Evolutionary conservation across 208 protist species (phyloP).

Genomic region (Leishmania gerbilli): DNA sequence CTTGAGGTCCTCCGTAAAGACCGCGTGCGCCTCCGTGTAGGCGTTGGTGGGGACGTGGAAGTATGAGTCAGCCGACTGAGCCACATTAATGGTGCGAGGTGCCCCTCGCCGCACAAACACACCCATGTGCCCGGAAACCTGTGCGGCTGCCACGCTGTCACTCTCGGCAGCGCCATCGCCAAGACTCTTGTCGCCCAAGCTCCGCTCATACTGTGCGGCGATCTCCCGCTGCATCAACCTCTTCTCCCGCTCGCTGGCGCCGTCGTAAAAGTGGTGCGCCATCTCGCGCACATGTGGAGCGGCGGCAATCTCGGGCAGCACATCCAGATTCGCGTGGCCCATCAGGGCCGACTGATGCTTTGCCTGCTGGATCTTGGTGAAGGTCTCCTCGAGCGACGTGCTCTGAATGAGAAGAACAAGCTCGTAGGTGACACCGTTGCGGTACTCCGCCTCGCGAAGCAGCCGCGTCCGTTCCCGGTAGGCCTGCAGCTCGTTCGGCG

Average conservation of each 20-base stretch:
- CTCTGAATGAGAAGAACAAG: constrained; percentile 75
- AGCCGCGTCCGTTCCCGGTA: constrained; percentile 44
- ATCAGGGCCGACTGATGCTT: constrained; percentile 69
- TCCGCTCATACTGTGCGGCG: neutral
- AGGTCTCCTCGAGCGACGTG: constrained; percentile 58
- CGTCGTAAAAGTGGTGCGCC: constrained; percentile 68
- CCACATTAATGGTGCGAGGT: constrained; percentile 53
- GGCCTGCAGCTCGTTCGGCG: constrained; percentile 41
- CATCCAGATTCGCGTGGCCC: constrained; percentile 79
- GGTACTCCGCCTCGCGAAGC: constrained; percentile 58
- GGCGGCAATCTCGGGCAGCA: constrained; percentile 61
- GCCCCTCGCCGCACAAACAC: constrained; percentile 50
- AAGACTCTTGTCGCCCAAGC: neutral
- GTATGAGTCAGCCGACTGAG: constrained; percentile 71
- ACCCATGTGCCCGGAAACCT: constrained; percentile 22
- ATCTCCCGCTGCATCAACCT: neutral
- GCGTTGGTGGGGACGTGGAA: constrained; percentile 76
- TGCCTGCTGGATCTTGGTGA: constrained; percentile 51
- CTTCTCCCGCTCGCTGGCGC: constrained; percentile 15
- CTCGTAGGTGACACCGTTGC: constrained; percentile 59
- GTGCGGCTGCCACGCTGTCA: neutral
- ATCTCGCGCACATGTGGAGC: constrained; percentile 71
- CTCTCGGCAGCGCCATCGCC: neutral
- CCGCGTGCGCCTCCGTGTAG: constrained; percentile 83
- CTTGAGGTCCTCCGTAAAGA: constrained; percentile 87